Evolutionary conservation across 495 filamentous ascomycete genomes (phyloP).

Genomic region (Tuber umbilicatum): DNA sequence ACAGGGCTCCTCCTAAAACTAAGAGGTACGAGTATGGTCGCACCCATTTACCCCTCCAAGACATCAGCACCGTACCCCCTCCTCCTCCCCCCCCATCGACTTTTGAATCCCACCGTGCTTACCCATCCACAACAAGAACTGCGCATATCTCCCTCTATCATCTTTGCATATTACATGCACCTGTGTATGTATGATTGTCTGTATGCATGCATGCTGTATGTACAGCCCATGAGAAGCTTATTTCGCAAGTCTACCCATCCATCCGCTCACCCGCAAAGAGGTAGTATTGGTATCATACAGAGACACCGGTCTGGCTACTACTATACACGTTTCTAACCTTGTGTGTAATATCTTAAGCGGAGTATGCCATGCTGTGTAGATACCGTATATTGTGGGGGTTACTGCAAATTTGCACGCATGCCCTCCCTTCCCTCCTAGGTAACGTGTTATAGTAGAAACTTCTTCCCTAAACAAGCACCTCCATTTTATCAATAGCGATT

Average conservation of each 20-base stretch:
- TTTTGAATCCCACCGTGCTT: neutral
- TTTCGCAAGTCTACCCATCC: neutral
- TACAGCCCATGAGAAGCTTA: neutral
- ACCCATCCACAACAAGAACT: neutral
- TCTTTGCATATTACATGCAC: neutral
- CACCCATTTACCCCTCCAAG: neutral
- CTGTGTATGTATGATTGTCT: neutral
- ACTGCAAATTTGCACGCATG: neutral
- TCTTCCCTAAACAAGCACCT: neutral
- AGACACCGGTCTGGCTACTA: neutral
- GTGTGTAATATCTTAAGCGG: neutral
- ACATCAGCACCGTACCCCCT: neutral
- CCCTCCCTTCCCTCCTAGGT: neutral
- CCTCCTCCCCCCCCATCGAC: neutral
- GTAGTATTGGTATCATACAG: neutral
- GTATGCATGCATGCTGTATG: neutral
- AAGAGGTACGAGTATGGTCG: neutral
- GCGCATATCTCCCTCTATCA: neutral
- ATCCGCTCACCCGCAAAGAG: neutral
- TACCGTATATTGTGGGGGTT: neutral
- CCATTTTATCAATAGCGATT: neutral
- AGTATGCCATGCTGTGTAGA: neutral
- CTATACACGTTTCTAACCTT: neutral
- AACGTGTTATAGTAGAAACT: neutral
- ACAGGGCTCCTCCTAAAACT: neutral